Conservation (phyloP, 768 basidiomycete species). For the Flagelloscypha sp. region DNA sequence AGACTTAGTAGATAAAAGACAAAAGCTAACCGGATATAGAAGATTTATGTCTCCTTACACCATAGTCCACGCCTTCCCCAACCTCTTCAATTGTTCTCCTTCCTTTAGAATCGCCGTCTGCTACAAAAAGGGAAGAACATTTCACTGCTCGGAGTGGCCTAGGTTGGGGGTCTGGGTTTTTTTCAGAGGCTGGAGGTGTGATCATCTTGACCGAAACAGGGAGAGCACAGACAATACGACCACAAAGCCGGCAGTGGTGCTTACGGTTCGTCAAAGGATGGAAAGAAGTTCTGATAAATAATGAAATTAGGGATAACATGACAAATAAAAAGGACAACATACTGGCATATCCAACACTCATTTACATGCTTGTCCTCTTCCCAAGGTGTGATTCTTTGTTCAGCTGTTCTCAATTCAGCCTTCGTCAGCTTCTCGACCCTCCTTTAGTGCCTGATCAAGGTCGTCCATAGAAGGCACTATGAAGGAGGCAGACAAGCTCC, state of each 20-base stretch:
- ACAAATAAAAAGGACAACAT: conserved; percentile 21
- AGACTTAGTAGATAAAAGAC: too few relatives aligned
- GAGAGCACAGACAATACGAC: conserved; percentile 83
- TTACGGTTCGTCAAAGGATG: conserved; percentile 88
- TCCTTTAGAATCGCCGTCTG: conserved; percentile 72
- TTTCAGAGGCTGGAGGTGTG: too few relatives aligned
- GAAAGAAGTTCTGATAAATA: conserved; percentile 50
- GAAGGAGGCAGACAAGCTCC: not conserved
- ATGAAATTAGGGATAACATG: not conserved
- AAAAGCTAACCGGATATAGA: too few relatives aligned
- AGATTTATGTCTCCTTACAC: conserved; percentile 53
- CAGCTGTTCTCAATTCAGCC: conserved; percentile 69
- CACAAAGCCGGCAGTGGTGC: conserved; percentile 94
- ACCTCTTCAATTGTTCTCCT: conserved; percentile 80
- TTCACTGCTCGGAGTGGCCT: conserved; percentile 53
- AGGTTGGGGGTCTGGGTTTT: too few relatives aligned
- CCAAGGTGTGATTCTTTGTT: conserved; percentile 94
- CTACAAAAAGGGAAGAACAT: conserved; percentile 82
- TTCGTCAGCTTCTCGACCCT: too few relatives aligned
- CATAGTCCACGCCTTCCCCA: conserved; percentile 73
- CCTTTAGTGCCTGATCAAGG: too few relatives aligned
- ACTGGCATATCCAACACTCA: conserved; percentile 84
- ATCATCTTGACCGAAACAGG: too few relatives aligned
- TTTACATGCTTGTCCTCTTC: conserved; percentile 70
- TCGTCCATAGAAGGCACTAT: not conserved